Conservation (phyloP, 768 basidiomycete genomes). For the Tricholoma matsutake region DNA sequence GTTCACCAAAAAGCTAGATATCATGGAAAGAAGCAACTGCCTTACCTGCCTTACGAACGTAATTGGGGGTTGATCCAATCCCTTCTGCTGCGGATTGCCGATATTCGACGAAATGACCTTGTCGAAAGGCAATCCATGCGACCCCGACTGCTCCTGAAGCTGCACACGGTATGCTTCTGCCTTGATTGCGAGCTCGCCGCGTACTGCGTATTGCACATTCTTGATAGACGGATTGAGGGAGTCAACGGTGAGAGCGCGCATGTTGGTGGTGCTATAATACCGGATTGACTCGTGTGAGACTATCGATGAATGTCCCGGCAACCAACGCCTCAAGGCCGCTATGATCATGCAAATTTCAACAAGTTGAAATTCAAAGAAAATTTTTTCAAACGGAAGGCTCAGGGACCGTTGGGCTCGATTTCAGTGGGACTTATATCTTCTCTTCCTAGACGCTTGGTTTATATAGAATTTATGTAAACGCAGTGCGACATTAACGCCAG, state of each 20-base stretch:
- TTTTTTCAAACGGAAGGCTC: background rate
- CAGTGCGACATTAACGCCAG: no score
- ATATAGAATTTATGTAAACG: no score
- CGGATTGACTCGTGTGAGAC: background rate
- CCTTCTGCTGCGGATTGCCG: constrained; percentile 96
- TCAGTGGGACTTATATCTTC: background rate
- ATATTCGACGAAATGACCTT: constrained; percentile 94
- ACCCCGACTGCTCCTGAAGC: constrained; percentile 47
- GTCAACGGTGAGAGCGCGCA: constrained; percentile 61
- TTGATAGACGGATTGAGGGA: constrained; percentile 81
- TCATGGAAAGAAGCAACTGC: background rate
- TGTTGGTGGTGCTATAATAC: constrained; percentile 22
- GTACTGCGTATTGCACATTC: constrained; percentile 94
- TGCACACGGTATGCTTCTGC: constrained; percentile 78
- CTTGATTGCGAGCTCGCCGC: constrained; percentile 94
- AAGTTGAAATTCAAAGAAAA: background rate
- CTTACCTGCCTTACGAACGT: constrained; percentile 90
- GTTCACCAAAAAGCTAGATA: background rate
- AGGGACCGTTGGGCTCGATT: background rate
- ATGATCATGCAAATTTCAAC: background rate
- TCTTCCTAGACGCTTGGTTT: background rate
- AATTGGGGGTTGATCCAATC: constrained; percentile 88
- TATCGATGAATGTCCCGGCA: background rate
- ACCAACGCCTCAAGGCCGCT: background rate
- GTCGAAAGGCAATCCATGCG: constrained; percentile 74